These are phyloP conservation scores for Fusarium coffeatum DNA, from an alignment of 2,329 filamentous ascomycete species.

Conservation along the genomic window DNA sequence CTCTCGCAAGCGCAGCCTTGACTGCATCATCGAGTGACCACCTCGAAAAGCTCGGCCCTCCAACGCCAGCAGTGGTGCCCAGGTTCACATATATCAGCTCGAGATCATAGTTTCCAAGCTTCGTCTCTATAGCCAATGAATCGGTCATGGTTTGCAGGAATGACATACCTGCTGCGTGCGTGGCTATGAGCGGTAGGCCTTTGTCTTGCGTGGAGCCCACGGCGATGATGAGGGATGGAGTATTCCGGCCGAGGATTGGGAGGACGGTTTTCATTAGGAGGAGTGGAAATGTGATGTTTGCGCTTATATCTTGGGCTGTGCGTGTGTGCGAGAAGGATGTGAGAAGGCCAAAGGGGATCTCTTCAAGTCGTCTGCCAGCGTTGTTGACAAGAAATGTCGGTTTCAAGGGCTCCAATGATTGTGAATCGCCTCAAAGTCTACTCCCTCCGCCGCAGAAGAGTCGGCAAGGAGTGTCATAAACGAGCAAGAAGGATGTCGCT, in stretches of 20 bases:
- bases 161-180: not conserved
- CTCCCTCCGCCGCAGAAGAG: not conserved
- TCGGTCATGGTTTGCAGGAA: not conserved
- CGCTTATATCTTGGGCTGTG: not conserved
- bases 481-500: not conserved
- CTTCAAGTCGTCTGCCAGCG: not conserved
- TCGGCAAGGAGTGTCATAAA: not conserved
- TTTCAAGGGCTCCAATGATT: not conserved
- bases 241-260: no score
- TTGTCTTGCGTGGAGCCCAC: not conserved
- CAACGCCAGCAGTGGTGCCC: not conserved
- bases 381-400: not conserved
- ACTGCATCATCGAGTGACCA: not conserved
- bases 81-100: not conserved
- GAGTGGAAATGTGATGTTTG: not conserved
- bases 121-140: not conserved
- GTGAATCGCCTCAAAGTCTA: not conserved
- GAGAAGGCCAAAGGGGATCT: not conserved
- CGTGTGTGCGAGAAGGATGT: not conserved
- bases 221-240: no score
- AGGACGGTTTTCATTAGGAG: not conserved
- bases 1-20: no score
- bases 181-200: not conserved
- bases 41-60: not conserved
- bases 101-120: not conserved